Conservation (phyloP, 148 eudicot species). For the Fagopyrum esculentum region DNA sequence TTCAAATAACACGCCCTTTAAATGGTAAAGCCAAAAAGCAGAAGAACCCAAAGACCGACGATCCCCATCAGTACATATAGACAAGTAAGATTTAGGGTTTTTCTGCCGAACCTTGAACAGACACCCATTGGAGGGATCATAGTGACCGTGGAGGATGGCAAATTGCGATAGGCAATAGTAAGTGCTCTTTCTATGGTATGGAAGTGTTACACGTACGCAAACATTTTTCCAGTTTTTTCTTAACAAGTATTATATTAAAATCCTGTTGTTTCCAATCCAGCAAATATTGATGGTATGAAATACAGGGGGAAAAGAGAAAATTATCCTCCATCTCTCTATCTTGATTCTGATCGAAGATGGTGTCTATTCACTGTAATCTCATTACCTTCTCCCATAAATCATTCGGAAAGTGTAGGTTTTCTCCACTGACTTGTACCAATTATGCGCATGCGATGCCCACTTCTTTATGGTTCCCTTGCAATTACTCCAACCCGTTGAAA, state of each 20-base stretch:
- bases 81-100: too few species aligned
- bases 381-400: not conserved
- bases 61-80: too few species aligned
- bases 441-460: not conserved
- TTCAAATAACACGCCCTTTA: too few species aligned
- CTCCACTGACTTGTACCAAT: not conserved
- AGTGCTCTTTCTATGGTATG: not conserved
- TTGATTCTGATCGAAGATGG: conserved; percentile 1
- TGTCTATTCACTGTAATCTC: conserved; percentile 6
- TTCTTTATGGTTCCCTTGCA: conserved; percentile 4
- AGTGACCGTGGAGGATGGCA: too few species aligned
- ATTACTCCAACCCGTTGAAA: not conserved
- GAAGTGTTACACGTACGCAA: not conserved
- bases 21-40: too few species aligned
- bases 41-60: too few species aligned
- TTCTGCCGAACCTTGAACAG: too few species aligned
- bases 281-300: too few species aligned
- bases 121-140: too few species aligned
- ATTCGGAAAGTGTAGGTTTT: not conserved
- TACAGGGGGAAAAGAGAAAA: not conserved
- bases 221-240: not conserved
- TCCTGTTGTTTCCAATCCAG: too few species aligned
- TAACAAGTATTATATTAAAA: too few species aligned
- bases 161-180: not conserved
- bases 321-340: not conserved